Conservation (phyloP, 179 eudicot genomes). For the Spergularia azorica region DNA sequence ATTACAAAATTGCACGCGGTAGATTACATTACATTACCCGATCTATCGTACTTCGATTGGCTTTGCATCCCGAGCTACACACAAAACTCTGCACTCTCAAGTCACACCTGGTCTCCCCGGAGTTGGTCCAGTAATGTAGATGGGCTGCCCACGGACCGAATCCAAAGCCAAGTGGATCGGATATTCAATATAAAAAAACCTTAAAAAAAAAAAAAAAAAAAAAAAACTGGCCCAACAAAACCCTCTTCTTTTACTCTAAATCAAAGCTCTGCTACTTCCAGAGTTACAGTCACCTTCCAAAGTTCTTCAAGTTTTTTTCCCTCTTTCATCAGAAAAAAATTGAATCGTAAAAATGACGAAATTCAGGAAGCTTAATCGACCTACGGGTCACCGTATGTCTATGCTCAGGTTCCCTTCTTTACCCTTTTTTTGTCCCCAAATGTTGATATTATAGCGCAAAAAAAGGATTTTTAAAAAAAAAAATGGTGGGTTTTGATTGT, state of each 20-base stretch:
- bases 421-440: background rate
- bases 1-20: too few relatives aligned
- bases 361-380: conserved; percentile 89
- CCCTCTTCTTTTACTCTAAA: background rate
- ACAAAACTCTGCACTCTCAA: too few relatives aligned
- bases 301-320: background rate
- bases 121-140: too few relatives aligned
- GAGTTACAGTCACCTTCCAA: background rate
- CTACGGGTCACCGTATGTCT: conserved; percentile 85
- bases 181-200: too few relatives aligned
- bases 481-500: too few relatives aligned
- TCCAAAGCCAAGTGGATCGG: too few relatives aligned
- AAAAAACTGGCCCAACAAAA: background rate
- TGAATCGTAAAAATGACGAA: conserved; percentile 59
- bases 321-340: background rate
- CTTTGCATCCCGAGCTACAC: too few relatives aligned
- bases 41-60: too few relatives aligned
- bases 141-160: too few relatives aligned
- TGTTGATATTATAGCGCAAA: background rate
- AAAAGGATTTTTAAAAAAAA: background rate
- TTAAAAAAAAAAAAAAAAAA: too few relatives aligned
- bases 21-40: too few relatives aligned
- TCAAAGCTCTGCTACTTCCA: background rate
- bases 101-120: too few relatives aligned
- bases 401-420: conserved; percentile 70